These are phyloP conservation scores for Neofusicoccum kwambonambiense DNA, from an alignment of 2,329 filamentous ascomycete genomes.

Conservation along the genomic window DNA sequence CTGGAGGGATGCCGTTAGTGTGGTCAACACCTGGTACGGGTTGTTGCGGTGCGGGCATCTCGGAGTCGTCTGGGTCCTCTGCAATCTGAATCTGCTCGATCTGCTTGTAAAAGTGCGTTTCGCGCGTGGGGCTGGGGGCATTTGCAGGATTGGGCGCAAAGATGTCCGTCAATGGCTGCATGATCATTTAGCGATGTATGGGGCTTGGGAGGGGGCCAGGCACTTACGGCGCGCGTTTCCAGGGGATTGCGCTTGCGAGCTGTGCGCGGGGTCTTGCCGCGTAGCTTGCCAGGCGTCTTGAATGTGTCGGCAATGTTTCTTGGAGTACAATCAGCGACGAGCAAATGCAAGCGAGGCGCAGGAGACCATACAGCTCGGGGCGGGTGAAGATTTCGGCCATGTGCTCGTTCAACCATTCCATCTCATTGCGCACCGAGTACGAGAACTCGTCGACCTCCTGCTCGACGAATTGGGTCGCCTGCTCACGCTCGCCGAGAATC, in stretches of 20 bases:
- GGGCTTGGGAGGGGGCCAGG: constrained; percentile 50
- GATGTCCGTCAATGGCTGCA: constrained; percentile 50
- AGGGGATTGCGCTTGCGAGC: constrained; percentile 58
- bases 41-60: constrained; percentile 19
- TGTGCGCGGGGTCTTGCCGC: constrained; percentile 77
- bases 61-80: constrained; percentile 48
- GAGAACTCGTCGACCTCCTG: constrained; percentile 91
- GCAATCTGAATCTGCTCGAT: constrained; percentile 61
- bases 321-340: constrained; percentile 25
- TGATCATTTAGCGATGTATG: constrained; percentile 38
- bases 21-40: constrained; percentile 16
- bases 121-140: constrained; percentile 54
- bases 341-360: constrained; percentile 10
- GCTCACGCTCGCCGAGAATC: constrained; percentile 80
- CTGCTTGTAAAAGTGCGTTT: constrained; percentile 52
- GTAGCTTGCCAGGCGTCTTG: constrained; percentile 83
- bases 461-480: constrained; percentile 71
- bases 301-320: constrained; percentile 95
- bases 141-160: constrained; percentile 45
- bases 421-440: constrained; percentile 86
- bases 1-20: background rate
- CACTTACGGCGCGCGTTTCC: constrained; percentile 64
- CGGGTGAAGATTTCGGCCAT: constrained; percentile 92
- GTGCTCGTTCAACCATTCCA: constrained; percentile 98
- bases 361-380: constrained; percentile 73